These are phyloP conservation scores for Fusarium avenaceum DNA, from an alignment of 2,329 filamentous ascomycete genomes.

Conservation along the genomic window DNA sequence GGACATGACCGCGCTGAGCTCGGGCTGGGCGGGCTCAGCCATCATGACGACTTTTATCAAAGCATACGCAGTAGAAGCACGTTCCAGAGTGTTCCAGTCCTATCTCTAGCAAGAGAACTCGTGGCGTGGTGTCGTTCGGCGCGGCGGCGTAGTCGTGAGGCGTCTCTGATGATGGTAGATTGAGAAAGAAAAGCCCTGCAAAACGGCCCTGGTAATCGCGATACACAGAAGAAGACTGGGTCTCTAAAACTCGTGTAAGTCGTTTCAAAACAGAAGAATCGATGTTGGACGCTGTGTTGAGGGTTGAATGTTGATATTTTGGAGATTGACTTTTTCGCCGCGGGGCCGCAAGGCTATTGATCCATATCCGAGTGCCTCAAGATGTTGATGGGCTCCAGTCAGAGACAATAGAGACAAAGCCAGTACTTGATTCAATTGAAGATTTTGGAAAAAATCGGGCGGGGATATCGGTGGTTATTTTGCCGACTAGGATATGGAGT, in stretches of 20 bases:
- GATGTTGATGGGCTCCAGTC: not conserved
- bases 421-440: constrained; percentile 9
- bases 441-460: constrained; percentile 1
- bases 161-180: constrained; percentile 50
- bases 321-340: not conserved
- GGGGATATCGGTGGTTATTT: constrained; percentile 20
- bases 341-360: not conserved
- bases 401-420: not conserved
- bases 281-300: not conserved
- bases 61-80: constrained; percentile 40
- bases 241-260: constrained; percentile 41
- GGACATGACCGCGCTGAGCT: constrained; percentile 52
- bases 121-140: constrained; percentile 41
- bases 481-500: constrained; percentile 4
- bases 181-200: constrained; percentile 56
- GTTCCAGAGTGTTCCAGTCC: constrained; percentile 16
- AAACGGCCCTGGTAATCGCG: constrained; percentile 39
- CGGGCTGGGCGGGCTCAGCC: constrained; percentile 58
- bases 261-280: constrained; percentile 29
- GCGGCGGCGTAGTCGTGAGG: constrained; percentile 40
- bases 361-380: not conserved
- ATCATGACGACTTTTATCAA: constrained; percentile 55
- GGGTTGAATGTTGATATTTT: not conserved
- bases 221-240: constrained; percentile 57
- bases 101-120: constrained; percentile 35